Base-by-base conservation (phyloP, 495 filamentous ascomycete species). In the Penicillium tannophilum region DNA sequence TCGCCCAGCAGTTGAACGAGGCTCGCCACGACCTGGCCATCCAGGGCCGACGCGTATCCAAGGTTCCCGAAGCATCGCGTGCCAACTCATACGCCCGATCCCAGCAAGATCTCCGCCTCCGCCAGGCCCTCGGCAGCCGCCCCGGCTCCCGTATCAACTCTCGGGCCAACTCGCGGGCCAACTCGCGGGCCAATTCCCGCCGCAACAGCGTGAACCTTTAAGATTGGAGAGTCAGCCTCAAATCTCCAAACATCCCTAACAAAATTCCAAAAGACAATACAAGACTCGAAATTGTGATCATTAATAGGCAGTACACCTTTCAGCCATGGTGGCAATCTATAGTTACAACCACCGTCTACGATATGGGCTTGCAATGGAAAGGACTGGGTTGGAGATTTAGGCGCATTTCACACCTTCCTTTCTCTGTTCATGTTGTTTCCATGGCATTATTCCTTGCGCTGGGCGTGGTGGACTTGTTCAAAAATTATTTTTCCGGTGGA, bases 1-100 rank as follows among this genome's bases (percentile, higher is more conserved):
- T 93, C 63, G 90, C 90, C 8, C 86, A 92, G 74, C 80, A 82
- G 46, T 71, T 91, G n/a, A 79, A 80, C 36, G 75, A 82, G 35
- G 84, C 82, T 8, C 72, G 77, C 16, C 66, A 73, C 11, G 77
- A 85, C 14, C 63, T 67, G 28, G 58, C 60, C 31, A 56, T 72
- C 12, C 72, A 77, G 6, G 75, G 77, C n/a, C 74, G 76, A 5
- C 72, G 71, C 5, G 35, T 71, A 1, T 75, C 76, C 14, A 71
- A 73, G 52, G 61, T 81, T 4, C 76, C 77, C 0, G 63, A 68
- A 10, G 69, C 63, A 4, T 77, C 74, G 16, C 68, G 78, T 23
- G 76, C 73, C 23, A 76, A 73, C 56, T 82, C 79, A 0, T 79
- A 74, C 62, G 76, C 75, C 2, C 67, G 79, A 28, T 81, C 79